A percentile compares a stretch with the other conserved stretches of the same genome.
Evolutionary conservation across 2,329 filamentous ascomycete species (phyloP).

Genomic region (Chaetomiaceae sp.): DNA sequence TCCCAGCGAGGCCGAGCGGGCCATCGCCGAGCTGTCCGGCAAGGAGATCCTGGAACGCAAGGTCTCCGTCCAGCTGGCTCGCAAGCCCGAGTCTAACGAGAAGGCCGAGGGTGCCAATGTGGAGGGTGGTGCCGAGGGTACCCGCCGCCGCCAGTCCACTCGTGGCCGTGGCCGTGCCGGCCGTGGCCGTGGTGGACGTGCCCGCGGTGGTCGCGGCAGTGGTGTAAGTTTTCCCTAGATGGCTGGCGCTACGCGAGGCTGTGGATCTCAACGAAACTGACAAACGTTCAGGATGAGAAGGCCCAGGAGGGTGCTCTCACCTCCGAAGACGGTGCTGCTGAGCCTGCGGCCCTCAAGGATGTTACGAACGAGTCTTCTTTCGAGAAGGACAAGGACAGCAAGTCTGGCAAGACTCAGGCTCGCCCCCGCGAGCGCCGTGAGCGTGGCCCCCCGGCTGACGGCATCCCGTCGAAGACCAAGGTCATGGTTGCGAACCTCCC

Average conservation of each 20-base stretch:
- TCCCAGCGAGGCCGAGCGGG: constrained; percentile 87
- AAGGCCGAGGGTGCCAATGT: constrained; percentile 69
- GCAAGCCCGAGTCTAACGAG: constrained; percentile 86
- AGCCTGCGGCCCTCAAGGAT: constrained; percentile 55
- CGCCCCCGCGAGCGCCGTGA: constrained; percentile 60
- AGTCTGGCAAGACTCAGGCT: constrained; percentile 48
- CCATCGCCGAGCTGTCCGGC: constrained; percentile 90
- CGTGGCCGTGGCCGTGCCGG: constrained; percentile 61
- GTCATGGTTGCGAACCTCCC: constrained; percentile 99
- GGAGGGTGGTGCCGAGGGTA: constrained; percentile 62
- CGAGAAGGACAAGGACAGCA: constrained; percentile 44
- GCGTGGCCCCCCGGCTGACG: constrained; percentile 94
- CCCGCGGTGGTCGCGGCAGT: constrained; percentile 60
- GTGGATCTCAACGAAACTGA: constrained; percentile 12
- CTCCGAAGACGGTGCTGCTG: constrained; percentile 43
- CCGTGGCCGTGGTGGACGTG: constrained; percentile 57
- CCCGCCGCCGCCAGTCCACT: constrained; percentile 56
- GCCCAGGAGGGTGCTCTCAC: constrained; percentile 42
- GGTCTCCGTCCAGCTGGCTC: constrained; percentile 97
- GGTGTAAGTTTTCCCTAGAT: constrained; percentile 37
- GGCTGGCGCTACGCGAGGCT: neutral
- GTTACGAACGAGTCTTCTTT: constrained; percentile 53
- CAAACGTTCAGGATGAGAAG: constrained; percentile 25
- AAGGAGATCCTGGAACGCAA: constrained; percentile 98
- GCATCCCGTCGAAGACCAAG: constrained; percentile 98